phyloP scores from a whole-genome alignment of 2,329 filamentous ascomycete species.

The Moelleriella libera region DNA sequence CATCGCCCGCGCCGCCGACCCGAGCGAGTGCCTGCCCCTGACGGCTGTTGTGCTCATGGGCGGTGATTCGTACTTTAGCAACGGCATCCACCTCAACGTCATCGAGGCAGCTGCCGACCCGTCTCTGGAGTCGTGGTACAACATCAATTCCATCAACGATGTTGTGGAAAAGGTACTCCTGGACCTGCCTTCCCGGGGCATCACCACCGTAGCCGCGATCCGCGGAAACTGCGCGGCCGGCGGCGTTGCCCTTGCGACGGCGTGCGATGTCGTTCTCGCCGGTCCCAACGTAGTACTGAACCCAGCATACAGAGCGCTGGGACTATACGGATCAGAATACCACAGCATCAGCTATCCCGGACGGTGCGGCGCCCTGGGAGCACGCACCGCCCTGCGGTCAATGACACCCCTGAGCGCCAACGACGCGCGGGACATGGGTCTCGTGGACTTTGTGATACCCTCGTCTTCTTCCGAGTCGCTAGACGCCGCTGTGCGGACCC shows the following conservation, averaged over 20 bases:
- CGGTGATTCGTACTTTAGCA: slow-evolving; percentile 22
- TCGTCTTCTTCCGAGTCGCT: slow-evolving; percentile 14
- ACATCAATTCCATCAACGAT: slow-evolving; percentile 29
- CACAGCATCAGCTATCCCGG: slow-evolving; percentile 24
- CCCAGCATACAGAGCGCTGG: slow-evolving; percentile 24
- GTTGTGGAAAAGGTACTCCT: slow-evolving; percentile 22
- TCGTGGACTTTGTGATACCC: slow-evolving; percentile 24
- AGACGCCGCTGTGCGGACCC: slow-evolving; percentile 19
- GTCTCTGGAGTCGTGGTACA: slow-evolving; percentile 24
- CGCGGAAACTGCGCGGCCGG: slow-evolving; percentile 27
- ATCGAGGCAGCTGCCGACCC: slow-evolving; percentile 23
- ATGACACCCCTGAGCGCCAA: slow-evolving; percentile 23
- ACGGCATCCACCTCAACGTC: slow-evolving; percentile 27
- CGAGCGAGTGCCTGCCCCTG: slow-evolving; percentile 10
- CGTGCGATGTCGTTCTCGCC: slow-evolving; percentile 21
- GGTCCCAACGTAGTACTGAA: slow-evolving; percentile 23
- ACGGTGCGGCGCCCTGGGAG: slow-evolving; percentile 18
- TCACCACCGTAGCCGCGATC: slow-evolving; percentile 22
- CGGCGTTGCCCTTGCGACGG: slow-evolving; percentile 25
- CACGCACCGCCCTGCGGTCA: slow-evolving; percentile 15
- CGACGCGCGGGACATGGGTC: slow-evolving; percentile 20
- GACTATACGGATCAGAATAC: slow-evolving; percentile 24
- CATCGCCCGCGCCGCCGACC: slow-evolving; percentile 9
- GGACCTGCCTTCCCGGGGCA: slow-evolving; percentile 18
- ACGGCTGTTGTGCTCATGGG: slow-evolving; percentile 24